Evolutionary conservation across 176 grass and related monocot species (phyloP).

Genomic region (Oropetium thomaeum): DNA sequence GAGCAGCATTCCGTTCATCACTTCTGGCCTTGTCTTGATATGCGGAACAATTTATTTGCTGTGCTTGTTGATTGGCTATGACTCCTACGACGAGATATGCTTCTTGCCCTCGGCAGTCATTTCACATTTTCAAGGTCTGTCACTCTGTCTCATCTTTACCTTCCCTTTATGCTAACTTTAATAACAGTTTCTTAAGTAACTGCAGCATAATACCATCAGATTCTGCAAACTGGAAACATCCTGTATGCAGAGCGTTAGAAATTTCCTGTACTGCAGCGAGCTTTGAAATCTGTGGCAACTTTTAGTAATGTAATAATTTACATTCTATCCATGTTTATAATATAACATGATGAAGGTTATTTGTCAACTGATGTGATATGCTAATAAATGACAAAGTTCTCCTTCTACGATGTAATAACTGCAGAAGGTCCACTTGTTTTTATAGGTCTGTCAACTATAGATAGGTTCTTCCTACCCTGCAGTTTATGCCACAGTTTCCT

Average conservation of each 20-base stretch:
- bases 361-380: background rate
- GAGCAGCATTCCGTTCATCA: conserved; percentile 83
- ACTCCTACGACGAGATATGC: conserved; percentile 79
- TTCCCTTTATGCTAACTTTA: background rate
- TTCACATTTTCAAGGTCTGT: conserved; percentile 87
- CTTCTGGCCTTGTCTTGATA: conserved; percentile 67
- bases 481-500: background rate
- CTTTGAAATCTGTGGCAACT: background rate
- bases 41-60: conserved; percentile 72
- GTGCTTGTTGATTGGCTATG: conserved; percentile 91
- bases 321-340: background rate
- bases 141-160: conserved; percentile 18
- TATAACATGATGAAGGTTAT: background rate
- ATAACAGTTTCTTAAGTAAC: background rate
- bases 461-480: background rate
- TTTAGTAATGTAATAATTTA: background rate
- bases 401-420: background rate
- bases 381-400: background rate
- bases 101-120: conserved; percentile 77
- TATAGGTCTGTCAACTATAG: background rate
- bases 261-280: background rate
- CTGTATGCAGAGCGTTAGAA: background rate
- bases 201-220: background rate
- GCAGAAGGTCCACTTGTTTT: background rate
- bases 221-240: background rate